These are phyloP conservation scores for Thalia dealbata DNA, from an alignment of 176 grass and related monocot species.

Conservation along the genomic window DNA sequence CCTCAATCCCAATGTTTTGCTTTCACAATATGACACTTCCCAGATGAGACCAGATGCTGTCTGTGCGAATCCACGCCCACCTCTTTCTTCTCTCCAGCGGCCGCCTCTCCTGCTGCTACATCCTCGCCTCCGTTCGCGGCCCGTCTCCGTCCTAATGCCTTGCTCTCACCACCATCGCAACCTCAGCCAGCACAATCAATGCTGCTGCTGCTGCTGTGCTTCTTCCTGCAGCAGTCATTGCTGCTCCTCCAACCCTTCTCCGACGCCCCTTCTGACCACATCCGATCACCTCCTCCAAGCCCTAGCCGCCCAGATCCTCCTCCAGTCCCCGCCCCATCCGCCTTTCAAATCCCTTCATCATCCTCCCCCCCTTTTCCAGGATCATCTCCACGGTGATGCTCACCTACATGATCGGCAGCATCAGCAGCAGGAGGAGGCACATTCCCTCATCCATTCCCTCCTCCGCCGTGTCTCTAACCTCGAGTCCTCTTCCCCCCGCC, in stretches of 20 bases:
- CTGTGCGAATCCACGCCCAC: too few relatives aligned
- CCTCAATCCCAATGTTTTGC: too few relatives aligned
- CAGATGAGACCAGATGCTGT: background rate
- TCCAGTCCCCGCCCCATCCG: slow-evolving; percentile 33
- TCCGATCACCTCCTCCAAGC: slow-evolving; percentile 17
- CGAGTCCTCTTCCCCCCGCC: slow-evolving; percentile 42
- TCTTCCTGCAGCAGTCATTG: slow-evolving; percentile 1
- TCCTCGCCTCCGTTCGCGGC: background rate
- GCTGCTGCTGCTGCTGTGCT: slow-evolving; percentile 3
- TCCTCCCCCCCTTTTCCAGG: slow-evolving; percentile 18
- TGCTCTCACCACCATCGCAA: background rate
- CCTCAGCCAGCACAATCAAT: background rate
- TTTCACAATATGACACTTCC: background rate
- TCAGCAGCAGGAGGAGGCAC: slow-evolving; percentile 25
- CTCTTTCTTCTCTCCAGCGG: background rate
- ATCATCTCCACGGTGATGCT: slow-evolving; percentile 26
- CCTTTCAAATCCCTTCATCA: background rate
- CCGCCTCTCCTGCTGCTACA: background rate
- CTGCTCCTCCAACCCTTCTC: slow-evolving; percentile 1
- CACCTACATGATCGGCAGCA: slow-evolving; percentile 16
- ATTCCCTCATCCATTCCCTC: slow-evolving; percentile 56
- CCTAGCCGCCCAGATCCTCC: slow-evolving; percentile 14
- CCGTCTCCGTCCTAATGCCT: background rate
- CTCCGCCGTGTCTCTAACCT: slow-evolving; percentile 54
- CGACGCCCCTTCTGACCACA: slow-evolving; percentile 19